Evolutionary conservation across 495 filamentous ascomycete genomes (phyloP).

Genomic region (Aspergillus panamensis): DNA sequence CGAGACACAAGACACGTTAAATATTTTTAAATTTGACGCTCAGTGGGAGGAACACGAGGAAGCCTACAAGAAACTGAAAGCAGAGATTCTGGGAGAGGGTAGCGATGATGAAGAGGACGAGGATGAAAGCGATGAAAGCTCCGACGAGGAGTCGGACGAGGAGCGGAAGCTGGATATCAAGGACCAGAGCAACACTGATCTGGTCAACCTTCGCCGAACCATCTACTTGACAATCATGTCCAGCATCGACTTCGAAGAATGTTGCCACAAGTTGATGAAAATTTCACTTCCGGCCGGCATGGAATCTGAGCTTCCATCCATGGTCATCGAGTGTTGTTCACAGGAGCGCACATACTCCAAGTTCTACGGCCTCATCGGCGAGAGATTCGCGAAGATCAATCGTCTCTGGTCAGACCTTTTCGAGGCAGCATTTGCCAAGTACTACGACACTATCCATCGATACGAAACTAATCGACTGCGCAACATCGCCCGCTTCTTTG

Average conservation of each 20-base stretch:
- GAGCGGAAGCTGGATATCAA: conserved; percentile 84
- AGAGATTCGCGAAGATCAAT: conserved; percentile 93
- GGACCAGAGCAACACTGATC: conserved; percentile 92
- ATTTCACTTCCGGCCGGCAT: conserved; percentile 82
- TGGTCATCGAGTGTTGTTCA: conserved; percentile 94
- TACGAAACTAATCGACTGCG: conserved; percentile 91
- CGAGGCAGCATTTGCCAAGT: conserved; percentile 81
- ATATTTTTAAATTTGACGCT: conserved; percentile 92
- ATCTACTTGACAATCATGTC: conserved; percentile 99
- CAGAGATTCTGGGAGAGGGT: conserved; percentile 90
- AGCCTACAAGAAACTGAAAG: conserved; percentile 82
- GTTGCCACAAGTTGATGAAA: conserved; percentile 92
- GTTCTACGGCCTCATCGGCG: conserved; percentile 91
- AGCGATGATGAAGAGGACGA: conserved; percentile 76
- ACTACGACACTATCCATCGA: conserved; percentile 96
- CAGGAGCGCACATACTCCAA: conserved; percentile 96
- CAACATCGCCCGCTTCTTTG: conserved; percentile 93
- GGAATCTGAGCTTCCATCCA: conserved; percentile 86
- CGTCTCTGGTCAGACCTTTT: conserved; percentile 91
- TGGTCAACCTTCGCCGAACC: conserved; percentile 86
- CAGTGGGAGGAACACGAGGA: conserved; percentile 90
- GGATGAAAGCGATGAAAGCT: conserved; percentile 66
- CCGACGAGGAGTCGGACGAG: conserved; percentile 78
- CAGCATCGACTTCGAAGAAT: conserved; percentile 90
- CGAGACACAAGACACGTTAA: conserved; percentile 77